A percentile compares a stretch with the other conserved stretches of the same genome.
Evolutionary conservation across 768 basidiomycete genomes (phyloP).

Genomic region (Roridomyces roridus): DNA sequence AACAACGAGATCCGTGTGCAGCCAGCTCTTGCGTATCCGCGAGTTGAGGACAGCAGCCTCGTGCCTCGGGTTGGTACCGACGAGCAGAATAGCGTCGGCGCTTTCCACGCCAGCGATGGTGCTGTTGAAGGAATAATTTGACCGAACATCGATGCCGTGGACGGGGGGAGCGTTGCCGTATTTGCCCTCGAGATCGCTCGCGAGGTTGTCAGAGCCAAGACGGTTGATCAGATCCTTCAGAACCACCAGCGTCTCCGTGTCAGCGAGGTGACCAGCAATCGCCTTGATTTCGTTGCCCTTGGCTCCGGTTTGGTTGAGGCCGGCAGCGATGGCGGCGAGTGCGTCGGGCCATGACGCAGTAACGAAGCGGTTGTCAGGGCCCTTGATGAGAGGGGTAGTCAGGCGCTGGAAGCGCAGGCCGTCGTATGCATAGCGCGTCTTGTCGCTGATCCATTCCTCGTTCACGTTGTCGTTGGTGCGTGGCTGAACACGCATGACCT

Average conservation of each 20-base stretch:
- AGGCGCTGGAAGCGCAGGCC: constrained; percentile 95
- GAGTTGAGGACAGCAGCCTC: constrained; percentile 98
- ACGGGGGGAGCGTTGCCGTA: constrained; percentile 69
- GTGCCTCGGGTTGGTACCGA: constrained; percentile 96
- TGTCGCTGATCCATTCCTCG: constrained; percentile 99
- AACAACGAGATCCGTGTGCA: constrained; percentile 85
- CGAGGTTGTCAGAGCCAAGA: constrained; percentile 93
- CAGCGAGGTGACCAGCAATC: constrained; percentile 90
- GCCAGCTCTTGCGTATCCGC: constrained; percentile 93
- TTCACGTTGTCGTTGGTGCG: constrained; percentile 97
- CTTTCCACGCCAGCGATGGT: constrained; percentile 90
- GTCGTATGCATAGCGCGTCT: constrained; percentile 96
- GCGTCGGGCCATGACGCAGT: constrained; percentile 93
- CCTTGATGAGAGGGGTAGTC: constrained; percentile 87
- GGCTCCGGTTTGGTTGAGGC: constrained; percentile 80
- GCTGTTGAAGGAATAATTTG: constrained; percentile 96
- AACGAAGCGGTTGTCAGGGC: constrained; percentile 89
- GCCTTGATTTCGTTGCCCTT: constrained; percentile 93
- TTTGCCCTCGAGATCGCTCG: constrained; percentile 69
- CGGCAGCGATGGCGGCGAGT: constrained; percentile 76
- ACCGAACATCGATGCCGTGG: constrained; percentile 88
- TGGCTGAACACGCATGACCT: constrained; percentile 98
- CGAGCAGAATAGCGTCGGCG: constrained; percentile 90
- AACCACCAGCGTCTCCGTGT: constrained; percentile 92
- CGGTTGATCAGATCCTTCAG: constrained; percentile 93